phyloP scores from a whole-genome alignment of 352 stramenopile genomes.

The Pythium dissimile region DNA sequence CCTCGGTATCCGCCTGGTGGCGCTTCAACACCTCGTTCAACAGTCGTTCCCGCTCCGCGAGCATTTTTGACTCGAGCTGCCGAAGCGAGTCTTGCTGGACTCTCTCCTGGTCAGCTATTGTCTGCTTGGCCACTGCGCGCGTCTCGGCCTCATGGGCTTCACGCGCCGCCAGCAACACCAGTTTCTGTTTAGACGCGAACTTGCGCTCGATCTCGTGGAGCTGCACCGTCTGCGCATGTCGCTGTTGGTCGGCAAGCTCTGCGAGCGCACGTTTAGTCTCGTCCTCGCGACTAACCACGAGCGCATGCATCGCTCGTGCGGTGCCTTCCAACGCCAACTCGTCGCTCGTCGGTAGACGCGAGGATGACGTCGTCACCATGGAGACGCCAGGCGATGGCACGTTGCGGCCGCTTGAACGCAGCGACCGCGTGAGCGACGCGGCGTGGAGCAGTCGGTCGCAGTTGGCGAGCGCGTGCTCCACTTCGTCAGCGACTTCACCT shows the following conservation, averaged over 20 bases:
- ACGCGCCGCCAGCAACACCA: conserved; percentile 40
- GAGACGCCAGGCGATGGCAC: neutral
- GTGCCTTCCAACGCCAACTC: conserved; percentile 27
- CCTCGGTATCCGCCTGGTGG: conserved; percentile 36
- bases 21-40: conserved; percentile 31
- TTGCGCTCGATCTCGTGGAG: conserved; percentile 57
- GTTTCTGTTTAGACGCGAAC: conserved; percentile 61
- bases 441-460: conserved; percentile 44
- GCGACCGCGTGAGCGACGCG: conserved; percentile 10
- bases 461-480: conserved; percentile 46
- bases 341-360: conserved; percentile 20
- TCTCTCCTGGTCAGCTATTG: conserved; percentile 34
- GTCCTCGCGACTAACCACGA: conserved; percentile 28
- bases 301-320: conserved; percentile 29
- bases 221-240: conserved; percentile 28
- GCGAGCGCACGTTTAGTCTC: conserved; percentile 36
- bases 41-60: conserved; percentile 31
- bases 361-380: no score
- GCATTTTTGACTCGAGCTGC: conserved; percentile 21
- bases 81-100: conserved; percentile 35
- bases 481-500: conserved; percentile 44
- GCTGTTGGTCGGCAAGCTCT: conserved; percentile 31
- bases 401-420: neutral
- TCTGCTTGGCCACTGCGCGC: conserved; percentile 24
- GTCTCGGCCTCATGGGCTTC: conserved; percentile 54